phyloP scores from a whole-genome alignment of 768 basidiomycete genomes.

The Leccinum uliginosum region DNA sequence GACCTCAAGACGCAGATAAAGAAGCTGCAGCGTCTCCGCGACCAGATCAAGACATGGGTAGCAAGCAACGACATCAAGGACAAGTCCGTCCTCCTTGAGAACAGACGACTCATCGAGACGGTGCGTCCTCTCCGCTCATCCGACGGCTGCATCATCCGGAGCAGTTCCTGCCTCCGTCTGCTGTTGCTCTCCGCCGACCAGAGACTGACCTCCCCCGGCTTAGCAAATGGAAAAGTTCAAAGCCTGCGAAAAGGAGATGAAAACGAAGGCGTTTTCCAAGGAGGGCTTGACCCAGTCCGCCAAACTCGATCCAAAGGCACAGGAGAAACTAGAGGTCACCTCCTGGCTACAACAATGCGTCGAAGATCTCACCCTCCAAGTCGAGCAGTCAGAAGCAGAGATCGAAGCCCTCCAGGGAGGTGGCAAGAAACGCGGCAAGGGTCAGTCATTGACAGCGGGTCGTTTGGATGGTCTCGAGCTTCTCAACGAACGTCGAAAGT shows the following conservation, averaged over 20 bases:
- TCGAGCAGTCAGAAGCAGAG: conserved; percentile 93
- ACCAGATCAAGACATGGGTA: conserved; percentile 95
- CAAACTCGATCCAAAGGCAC: conserved; percentile 94
- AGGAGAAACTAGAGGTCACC: conserved; percentile 89
- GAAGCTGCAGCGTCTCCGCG: conserved; percentile 78
- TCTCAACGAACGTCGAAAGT: conserved; percentile 90
- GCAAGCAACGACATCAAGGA: conserved; percentile 99
- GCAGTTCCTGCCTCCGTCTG: conserved; percentile 6
- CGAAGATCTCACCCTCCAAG: conserved; percentile 88
- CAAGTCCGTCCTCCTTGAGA: conserved; percentile 88
- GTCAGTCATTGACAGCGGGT: conserved; percentile 57
- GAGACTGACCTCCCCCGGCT: conserved; percentile 7
- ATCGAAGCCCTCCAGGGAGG: conserved; percentile 77
- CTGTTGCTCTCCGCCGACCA: conserved; percentile 6
- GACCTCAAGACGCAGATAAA: conserved; percentile 99
- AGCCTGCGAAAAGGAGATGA: conserved; percentile 99
- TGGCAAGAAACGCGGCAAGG: conserved; percentile 83
- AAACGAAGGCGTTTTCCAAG: conserved; percentile 99
- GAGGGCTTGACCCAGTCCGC: conserved; percentile 93
- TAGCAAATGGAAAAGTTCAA: conserved; percentile 99
- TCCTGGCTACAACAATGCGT: conserved; percentile 86
- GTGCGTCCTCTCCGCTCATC: conserved; percentile 48
- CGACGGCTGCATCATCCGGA: conserved; percentile 1
- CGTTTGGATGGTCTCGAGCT: conserved; percentile 80
- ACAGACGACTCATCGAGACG: conserved; percentile 94